Conservation (phyloP, 140 eudicot genomes). For the Stevia rebaudiana region DNA sequence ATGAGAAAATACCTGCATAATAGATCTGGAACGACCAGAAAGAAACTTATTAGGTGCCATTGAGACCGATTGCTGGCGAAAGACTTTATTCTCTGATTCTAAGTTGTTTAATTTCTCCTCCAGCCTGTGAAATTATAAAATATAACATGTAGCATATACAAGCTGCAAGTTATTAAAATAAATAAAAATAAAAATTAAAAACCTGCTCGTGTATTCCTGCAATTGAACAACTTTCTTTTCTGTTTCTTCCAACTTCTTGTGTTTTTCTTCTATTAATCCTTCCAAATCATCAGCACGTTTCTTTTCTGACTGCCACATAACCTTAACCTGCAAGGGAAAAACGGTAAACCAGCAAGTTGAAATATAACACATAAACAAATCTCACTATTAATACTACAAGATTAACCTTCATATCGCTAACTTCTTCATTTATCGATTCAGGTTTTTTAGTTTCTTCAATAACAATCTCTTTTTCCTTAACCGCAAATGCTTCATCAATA, state of each 20-base stretch:
- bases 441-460: slow-evolving; percentile 78
- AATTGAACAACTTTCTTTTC: slow-evolving; percentile 61
- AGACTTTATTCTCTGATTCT: slow-evolving; percentile 91
- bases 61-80: slow-evolving; percentile 94
- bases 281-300: slow-evolving; percentile 51
- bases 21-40: slow-evolving; percentile 84
- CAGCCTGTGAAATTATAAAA: slow-evolving; percentile 35
- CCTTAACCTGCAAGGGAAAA: slow-evolving; percentile 41
- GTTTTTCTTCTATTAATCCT: slow-evolving; percentile 59
- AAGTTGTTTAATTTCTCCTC: slow-evolving; percentile 81
- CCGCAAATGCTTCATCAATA: slow-evolving; percentile 83
- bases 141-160: neutral
- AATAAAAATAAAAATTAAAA: neutral
- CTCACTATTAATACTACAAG: neutral
- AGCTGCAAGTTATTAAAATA: neutral
- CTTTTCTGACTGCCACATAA: slow-evolving; percentile 53
- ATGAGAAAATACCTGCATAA: slow-evolving; percentile 54
- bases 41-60: slow-evolving; percentile 82
- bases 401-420: slow-evolving; percentile 58
- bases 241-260: slow-evolving; percentile 68
- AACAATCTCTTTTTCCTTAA: slow-evolving; percentile 73
- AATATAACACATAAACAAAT: neutral
- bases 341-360: neutral
- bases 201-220: slow-evolving; percentile 73
- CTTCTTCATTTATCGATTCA: slow-evolving; percentile 56